Conservation (phyloP, 441 rosid species). For the Gossypium aridum region DNA sequence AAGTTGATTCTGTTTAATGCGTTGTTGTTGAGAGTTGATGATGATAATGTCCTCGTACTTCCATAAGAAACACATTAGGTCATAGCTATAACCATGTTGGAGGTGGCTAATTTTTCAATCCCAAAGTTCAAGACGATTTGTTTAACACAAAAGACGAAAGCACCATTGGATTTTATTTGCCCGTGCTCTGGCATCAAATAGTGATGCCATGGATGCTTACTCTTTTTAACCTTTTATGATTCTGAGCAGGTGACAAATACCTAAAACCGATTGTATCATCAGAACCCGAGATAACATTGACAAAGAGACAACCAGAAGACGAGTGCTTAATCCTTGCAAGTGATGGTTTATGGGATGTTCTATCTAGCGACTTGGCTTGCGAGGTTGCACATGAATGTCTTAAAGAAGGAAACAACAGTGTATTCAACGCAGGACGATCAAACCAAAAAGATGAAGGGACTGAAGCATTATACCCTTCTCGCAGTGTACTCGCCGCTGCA, state of each 20-base stretch:
- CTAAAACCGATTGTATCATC: constrained; percentile 48
- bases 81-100: neutral
- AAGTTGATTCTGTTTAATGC: neutral
- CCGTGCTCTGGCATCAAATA: neutral
- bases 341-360: constrained; percentile 67
- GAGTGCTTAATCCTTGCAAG: constrained; percentile 58
- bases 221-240: neutral
- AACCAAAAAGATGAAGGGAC: constrained; percentile 23
- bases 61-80: neutral
- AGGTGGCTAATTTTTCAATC: neutral
- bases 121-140: too few relatives aligned
- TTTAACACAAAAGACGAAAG: too few relatives aligned
- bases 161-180: too few relatives aligned
- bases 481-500: constrained; percentile 54
- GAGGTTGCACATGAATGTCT: constrained; percentile 39
- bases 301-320: constrained; percentile 34
- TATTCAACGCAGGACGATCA: constrained; percentile 17
- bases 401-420: constrained; percentile 14
- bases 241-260: constrained; percentile 44
- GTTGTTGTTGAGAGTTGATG: neutral
- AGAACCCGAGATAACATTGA: constrained; percentile 44
- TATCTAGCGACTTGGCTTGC: constrained; percentile 48
- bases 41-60: neutral
- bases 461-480: constrained; percentile 33
- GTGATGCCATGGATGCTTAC: neutral